phyloP scores from a whole-genome alignment of 305 asterid genomes.

The Fraxinus dipetala region DNA sequence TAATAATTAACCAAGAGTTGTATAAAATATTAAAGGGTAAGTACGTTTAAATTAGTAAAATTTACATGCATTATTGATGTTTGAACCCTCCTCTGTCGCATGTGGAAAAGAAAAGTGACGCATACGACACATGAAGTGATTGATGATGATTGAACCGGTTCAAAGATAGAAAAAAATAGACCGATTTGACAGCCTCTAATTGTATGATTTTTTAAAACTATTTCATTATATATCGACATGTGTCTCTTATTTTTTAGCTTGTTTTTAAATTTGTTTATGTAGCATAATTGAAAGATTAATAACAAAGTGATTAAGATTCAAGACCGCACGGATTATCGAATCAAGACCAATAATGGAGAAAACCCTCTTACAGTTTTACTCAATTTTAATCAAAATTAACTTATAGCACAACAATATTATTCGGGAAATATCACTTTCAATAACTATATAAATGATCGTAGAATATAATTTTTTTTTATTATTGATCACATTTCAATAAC shows the following conservation, averaged over 20 bases:
- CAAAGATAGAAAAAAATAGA: no score
- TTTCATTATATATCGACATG: no score
- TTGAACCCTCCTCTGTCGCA: constrained; percentile 34
- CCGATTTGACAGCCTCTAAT: no score
- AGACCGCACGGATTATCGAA: background rate
- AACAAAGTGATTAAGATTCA: background rate
- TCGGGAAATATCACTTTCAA: no score
- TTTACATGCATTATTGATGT: constrained; percentile 31
- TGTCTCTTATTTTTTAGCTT: no score
- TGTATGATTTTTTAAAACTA: no score
- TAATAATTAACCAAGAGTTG: background rate
- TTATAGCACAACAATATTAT: no score
- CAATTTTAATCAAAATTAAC: background rate
- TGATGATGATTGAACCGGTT: no score
- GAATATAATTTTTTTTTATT: no score
- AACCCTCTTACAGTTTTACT: background rate
- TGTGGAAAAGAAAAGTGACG: background rate
- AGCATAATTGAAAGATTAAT: background rate
- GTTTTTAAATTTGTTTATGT: no score
- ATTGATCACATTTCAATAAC: no score
- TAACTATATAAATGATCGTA: no score
- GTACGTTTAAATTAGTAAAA: constrained; percentile 14
- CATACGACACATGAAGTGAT: background rate
- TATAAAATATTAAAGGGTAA: constrained; percentile 15
- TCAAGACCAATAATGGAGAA: background rate